phyloP scores from a whole-genome alignment of 805 yeast genomes.

The Yarrowia sp. region DNA sequence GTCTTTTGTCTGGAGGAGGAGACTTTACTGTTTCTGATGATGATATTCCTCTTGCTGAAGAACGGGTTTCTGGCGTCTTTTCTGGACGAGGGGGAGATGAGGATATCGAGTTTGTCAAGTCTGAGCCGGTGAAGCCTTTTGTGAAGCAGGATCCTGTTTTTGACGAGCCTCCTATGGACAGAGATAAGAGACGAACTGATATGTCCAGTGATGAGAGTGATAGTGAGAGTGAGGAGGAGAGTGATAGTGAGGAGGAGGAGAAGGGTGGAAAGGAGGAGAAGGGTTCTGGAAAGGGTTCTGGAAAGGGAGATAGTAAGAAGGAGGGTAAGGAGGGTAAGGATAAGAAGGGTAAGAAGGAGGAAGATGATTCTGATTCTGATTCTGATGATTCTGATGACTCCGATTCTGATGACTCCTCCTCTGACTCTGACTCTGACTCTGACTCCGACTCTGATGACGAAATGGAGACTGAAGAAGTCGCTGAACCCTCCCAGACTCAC shows the following conservation, averaged over 20 bases:
- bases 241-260: not conserved
- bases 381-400: conserved; percentile 10
- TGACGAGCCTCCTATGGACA: conserved; percentile 2
- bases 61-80: not conserved
- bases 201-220: not conserved
- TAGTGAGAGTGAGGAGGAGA: not conserved
- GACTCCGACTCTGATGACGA: conserved; percentile 1
- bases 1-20: conserved; percentile 39
- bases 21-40: conserved; percentile 1
- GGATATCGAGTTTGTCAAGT: not conserved
- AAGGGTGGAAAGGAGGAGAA: not conserved
- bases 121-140: not conserved
- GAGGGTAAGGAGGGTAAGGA: not conserved
- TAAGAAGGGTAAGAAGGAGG: not conserved
- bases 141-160: not conserved
- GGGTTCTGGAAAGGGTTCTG: not conserved
- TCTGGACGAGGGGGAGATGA: not conserved
- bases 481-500: not conserved
- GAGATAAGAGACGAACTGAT: conserved; percentile 2
- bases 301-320: not conserved
- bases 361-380: not conserved
- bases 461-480: not conserved
- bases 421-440: conserved; percentile 21
- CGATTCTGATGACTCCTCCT: not conserved
- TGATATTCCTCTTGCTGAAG: not conserved